phyloP scores from a whole-genome alignment of 345 rosid genomes.

The Citrus glauca region DNA sequence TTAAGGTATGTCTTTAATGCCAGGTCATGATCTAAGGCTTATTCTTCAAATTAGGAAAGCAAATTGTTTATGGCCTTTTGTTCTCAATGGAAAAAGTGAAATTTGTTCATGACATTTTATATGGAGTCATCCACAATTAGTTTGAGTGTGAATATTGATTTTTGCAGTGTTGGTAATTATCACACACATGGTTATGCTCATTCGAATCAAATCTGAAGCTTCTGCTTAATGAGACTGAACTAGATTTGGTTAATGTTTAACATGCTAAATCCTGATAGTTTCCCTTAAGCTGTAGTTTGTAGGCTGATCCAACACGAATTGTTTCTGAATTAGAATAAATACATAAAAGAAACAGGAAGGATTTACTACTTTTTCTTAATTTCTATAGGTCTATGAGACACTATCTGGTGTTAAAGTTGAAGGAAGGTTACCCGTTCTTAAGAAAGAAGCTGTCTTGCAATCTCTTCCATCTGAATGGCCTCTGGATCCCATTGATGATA shows the following conservation, averaged over 20 bases:
- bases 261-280: neutral
- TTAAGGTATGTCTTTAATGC: slow-evolving; percentile 51
- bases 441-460: slow-evolving; percentile 58
- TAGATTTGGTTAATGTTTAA: neutral
- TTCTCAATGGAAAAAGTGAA: neutral
- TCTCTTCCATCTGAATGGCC: slow-evolving; percentile 93
- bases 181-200: neutral
- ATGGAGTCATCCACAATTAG: neutral
- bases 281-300: neutral
- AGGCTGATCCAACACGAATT: neutral
- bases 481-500: slow-evolving; percentile 62
- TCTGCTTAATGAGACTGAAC: neutral
- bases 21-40: neutral
- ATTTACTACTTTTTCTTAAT: neutral
- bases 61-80: neutral
- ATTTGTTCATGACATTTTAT: neutral
- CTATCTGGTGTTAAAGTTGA: slow-evolving; percentile 80
- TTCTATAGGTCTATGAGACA: slow-evolving; percentile 75
- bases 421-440: slow-evolving; percentile 68
- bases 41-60: neutral
- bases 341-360: neutral
- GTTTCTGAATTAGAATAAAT: neutral
- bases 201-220: slow-evolving; percentile 1
- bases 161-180: neutral
- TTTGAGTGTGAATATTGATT: neutral